These are phyloP conservation scores for Pontederia crassipes DNA, from an alignment of 176 grass and related monocot species.

Conservation along the genomic window DNA sequence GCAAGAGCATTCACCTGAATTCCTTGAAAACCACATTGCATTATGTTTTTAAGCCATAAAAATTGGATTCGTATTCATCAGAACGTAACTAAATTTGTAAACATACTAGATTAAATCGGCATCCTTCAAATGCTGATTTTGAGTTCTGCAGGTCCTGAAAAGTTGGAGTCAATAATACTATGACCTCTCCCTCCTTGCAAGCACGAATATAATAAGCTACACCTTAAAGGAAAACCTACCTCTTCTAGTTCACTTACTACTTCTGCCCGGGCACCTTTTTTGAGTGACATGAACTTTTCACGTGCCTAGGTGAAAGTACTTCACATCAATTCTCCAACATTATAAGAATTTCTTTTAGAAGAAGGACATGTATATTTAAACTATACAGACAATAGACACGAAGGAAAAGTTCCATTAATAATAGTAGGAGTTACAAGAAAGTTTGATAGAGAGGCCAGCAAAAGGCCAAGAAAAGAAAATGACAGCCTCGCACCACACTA, in stretches of 20 bases:
- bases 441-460: too few species aligned
- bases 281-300: slow-evolving; percentile 88
- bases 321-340: slow-evolving; percentile 25
- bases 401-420: too few species aligned
- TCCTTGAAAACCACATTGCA: slow-evolving; percentile 31
- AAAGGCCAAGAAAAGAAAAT: too few species aligned
- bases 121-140: slow-evolving; percentile 85
- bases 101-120: slow-evolving; percentile 95
- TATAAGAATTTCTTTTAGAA: background rate
- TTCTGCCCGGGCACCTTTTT: slow-evolving; percentile 76
- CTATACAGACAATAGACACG: too few species aligned
- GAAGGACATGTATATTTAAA: background rate
- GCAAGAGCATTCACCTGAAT: slow-evolving; percentile 80
- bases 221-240: slow-evolving; percentile 27
- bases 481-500: too few species aligned
- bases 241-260: slow-evolving; percentile 79
- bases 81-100: slow-evolving; percentile 19
- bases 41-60: slow-evolving; percentile 20
- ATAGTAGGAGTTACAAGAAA: too few species aligned
- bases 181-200: background rate
- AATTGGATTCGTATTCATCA: slow-evolving; percentile 12
- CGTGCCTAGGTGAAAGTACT: slow-evolving; percentile 48
- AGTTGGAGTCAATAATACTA: slow-evolving; percentile 1
- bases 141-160: slow-evolving; percentile 84
- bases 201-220: background rate